Conservation (phyloP, 164 flowering plant species). For the Akebia trifoliata region DNA sequence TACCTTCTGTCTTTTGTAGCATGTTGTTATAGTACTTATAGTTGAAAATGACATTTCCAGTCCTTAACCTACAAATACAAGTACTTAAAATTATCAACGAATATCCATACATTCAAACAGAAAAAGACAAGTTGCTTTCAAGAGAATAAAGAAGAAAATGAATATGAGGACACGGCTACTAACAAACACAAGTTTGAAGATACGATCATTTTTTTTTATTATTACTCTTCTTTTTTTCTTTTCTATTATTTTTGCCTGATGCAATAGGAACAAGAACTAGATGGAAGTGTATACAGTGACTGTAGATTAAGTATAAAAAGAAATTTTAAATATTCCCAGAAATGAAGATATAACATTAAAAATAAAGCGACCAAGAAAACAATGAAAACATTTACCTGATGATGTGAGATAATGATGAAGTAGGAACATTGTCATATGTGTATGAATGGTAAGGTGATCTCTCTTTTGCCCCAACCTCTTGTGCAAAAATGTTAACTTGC, state of each 20-base stretch:
- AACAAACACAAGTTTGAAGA: background rate
- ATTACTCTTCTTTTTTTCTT: no score
- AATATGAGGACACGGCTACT: background rate
- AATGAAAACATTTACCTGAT: constrained; percentile 37
- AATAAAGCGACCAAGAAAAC: no score
- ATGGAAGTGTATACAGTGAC: no score
- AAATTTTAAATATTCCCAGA: no score
- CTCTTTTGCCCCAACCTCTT: constrained; percentile 56
- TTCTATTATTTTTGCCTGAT: no score
- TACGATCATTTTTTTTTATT: no score
- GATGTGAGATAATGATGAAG: constrained; percentile 47
- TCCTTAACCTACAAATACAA: constrained; percentile 46
- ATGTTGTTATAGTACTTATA: constrained; percentile 62
- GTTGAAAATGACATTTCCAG: constrained; percentile 86
- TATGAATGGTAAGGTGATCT: constrained; percentile 55
- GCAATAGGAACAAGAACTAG: no score
- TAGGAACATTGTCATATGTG: constrained; percentile 36
- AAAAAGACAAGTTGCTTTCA: background rate
- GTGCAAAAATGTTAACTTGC: constrained; percentile 44
- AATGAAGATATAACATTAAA: background rate
- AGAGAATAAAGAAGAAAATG: background rate
- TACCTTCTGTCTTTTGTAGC: constrained; percentile 87
- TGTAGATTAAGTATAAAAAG: no score
- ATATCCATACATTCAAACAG: background rate
- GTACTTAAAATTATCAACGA: background rate